phyloP scores from a whole-genome alignment of 495 filamentous ascomycete species.

The Penicillium nucicola region DNA sequence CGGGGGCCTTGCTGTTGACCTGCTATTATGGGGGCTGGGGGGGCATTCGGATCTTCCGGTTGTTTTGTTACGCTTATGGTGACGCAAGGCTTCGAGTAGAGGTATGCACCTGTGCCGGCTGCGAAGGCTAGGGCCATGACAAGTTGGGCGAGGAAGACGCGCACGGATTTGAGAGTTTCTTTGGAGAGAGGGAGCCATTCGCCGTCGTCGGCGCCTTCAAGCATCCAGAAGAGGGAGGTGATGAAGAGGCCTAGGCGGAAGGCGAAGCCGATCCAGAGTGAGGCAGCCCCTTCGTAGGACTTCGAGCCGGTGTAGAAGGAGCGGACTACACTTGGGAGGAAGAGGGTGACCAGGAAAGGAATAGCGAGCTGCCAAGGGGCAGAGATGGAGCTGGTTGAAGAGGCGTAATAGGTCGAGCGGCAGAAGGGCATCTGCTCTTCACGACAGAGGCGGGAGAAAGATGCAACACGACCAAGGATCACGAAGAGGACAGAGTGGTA shows the following conservation, averaged over 20 bases:
- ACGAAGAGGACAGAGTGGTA: conserved; percentile 85
- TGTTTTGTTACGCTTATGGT: conserved; percentile 47
- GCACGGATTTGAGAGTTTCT: conserved; percentile 66
- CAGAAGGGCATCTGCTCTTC: conserved; percentile 99
- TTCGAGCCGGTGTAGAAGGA: conserved; percentile 71
- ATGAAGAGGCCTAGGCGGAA: conserved; percentile 75
- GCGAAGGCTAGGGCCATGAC: conserved; percentile 65
- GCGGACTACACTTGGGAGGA: conserved; percentile 75
- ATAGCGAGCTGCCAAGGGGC: conserved; percentile 85
- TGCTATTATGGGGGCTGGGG: conserved; percentile 31
- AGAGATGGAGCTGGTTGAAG: conserved; percentile 85
- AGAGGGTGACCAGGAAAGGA: conserved; percentile 67
- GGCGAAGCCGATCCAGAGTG: conserved; percentile 75
- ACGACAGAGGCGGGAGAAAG: conserved; percentile 88
- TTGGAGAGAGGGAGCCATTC: conserved; percentile 70
- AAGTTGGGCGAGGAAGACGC: conserved; percentile 71
- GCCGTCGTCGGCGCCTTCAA: conserved; percentile 88
- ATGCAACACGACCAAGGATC: conserved; percentile 74
- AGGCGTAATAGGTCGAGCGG: conserved; percentile 92
- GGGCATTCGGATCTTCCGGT: conserved; percentile 27
- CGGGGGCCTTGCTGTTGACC: conserved; percentile 27
- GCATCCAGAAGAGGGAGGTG: conserved; percentile 77
- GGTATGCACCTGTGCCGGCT: conserved; percentile 66
- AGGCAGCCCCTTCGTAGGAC: conserved; percentile 81
- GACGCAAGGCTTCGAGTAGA: conserved; percentile 73